Percentiles rank a stretch among this genome's conserved stretches.
Conservation (phyloP, 1,139 yeast genomes). For the Taphrina flavorubra region DNA sequence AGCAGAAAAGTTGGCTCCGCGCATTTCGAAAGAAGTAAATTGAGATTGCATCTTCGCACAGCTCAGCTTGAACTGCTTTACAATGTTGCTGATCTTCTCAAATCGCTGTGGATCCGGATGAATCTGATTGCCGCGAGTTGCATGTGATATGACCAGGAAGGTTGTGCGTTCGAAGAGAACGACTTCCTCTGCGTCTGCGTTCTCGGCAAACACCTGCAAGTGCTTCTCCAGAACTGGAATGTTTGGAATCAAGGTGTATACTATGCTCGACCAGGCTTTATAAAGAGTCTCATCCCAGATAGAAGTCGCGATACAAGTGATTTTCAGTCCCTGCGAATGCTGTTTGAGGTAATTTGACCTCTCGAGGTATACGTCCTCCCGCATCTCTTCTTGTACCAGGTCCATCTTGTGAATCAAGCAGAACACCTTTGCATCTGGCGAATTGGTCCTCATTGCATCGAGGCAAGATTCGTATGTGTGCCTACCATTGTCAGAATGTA, state of each 20-base stretch:
- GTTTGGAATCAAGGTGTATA: slow-evolving; percentile 91
- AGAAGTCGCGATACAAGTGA: slow-evolving; percentile 88
- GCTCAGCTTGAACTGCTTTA: slow-evolving; percentile 92
- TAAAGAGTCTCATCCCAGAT: slow-evolving; percentile 97
- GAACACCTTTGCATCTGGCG: slow-evolving; percentile 91
- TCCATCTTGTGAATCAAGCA: slow-evolving; percentile 96
- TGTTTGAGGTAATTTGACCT: slow-evolving; percentile 45
- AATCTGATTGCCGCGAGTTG: slow-evolving; percentile 48
- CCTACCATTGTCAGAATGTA: background rate
- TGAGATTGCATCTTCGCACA: slow-evolving; percentile 83
- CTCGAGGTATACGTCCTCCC: slow-evolving; percentile 65
- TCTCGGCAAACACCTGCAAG: slow-evolving; percentile 71
- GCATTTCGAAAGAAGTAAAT: slow-evolving; percentile 75
- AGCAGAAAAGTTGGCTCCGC: slow-evolving; percentile 73
- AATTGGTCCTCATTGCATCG: slow-evolving; percentile 77
- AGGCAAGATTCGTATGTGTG: slow-evolving; percentile 87
- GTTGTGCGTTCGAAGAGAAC: slow-evolving; percentile 93
- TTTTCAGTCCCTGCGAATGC: slow-evolving; percentile 81
- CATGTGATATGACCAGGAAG: slow-evolving; percentile 81
- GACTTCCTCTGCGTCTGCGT: slow-evolving; percentile 86
- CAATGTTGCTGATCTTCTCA: slow-evolving; percentile 90
- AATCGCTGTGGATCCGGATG: slow-evolving; percentile 83
- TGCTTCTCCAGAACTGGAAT: slow-evolving; percentile 80
- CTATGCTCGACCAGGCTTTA: slow-evolving; percentile 92
- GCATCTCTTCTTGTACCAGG: slow-evolving; percentile 81